A percentile compares a stretch with the other conserved stretches of the same genome.
phyloP scores from a whole-genome alignment of 2,329 filamentous ascomycete species.

The Fusarium virguliforme region DNA sequence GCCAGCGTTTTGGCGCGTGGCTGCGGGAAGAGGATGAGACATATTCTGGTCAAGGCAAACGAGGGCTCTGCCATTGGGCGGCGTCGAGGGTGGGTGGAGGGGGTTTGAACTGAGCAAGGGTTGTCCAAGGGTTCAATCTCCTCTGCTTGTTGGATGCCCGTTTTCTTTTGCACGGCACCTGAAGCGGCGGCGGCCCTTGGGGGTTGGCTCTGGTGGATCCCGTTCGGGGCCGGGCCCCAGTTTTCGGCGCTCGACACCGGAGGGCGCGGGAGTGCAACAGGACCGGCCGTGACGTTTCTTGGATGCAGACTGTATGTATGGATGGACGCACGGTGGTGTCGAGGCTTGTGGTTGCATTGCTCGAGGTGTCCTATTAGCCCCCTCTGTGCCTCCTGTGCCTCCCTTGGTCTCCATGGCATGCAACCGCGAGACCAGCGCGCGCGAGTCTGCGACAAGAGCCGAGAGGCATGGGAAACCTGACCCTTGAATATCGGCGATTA shows the following conservation, averaged over 20 bases:
- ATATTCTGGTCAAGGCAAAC: conserved; percentile 44
- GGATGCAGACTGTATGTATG: conserved; percentile 5
- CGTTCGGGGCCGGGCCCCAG: conserved; percentile 41
- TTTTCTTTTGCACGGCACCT: conserved; percentile 35
- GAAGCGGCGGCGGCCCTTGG: conserved; percentile 8
- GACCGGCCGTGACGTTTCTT: conserved; percentile 8
- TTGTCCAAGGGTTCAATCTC: conserved; percentile 15
- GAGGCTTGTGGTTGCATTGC: conserved; percentile 17
- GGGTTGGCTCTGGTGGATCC: conserved; percentile 26
- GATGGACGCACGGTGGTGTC: conserved; percentile 19
- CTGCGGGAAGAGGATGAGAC: conserved; percentile 42
- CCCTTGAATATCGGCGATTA: conserved; percentile 11
- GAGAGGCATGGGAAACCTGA: conserved; percentile 25
- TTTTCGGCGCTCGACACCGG: conserved; percentile 34
- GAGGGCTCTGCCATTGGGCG: conserved; percentile 34
- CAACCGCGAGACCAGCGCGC: conserved; percentile 10
- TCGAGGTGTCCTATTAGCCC: conserved; percentile 2
- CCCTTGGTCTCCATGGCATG: conserved; percentile 13
- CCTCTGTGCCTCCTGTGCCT: conserved; percentile 17
- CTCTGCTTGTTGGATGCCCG: conserved; percentile 1
- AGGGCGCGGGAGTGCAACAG: conserved; percentile 28
- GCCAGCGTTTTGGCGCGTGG: conserved; percentile 27
- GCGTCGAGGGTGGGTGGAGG: conserved; percentile 29
- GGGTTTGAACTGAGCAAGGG: conserved; percentile 28
- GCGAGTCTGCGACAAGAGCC: conserved; percentile 25